phyloP scores from a whole-genome alignment of 106 monocot species.

The Posidonia australis region DNA sequence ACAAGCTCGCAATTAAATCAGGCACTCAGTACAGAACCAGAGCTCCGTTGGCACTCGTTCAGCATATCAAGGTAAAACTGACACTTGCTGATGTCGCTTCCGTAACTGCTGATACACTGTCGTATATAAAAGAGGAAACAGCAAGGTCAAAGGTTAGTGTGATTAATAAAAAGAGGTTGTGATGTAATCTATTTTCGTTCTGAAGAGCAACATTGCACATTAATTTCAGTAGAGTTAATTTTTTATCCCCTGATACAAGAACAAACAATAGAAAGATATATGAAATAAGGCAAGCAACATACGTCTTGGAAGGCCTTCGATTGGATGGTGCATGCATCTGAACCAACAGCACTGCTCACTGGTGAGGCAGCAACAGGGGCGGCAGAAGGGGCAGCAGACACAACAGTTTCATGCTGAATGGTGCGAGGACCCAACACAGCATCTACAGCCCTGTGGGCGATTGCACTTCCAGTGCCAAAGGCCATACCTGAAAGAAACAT shows the following conservation, averaged over 20 bases:
- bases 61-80: conserved; percentile 25
- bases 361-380: not conserved
- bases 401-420: conserved; percentile 29
- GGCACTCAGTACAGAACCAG: not conserved
- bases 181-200: too few relatives aligned
- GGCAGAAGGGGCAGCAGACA: conserved; percentile 5
- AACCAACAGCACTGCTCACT: not conserved
- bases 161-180: too few relatives aligned
- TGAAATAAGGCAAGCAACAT: not conserved
- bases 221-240: too few relatives aligned
- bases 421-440: conserved; percentile 18
- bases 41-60: conserved; percentile 17
- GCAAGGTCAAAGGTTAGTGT: too few relatives aligned
- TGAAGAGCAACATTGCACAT: too few relatives aligned
- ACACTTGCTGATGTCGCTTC: conserved; percentile 21
- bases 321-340: conserved; percentile 12
- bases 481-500: conserved; percentile 10
- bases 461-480: conserved; percentile 27
- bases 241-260: too few relatives aligned
- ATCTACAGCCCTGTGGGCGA: conserved; percentile 29
- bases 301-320: conserved; percentile 26
- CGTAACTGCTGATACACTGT: conserved; percentile 15
- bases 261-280: too few relatives aligned
- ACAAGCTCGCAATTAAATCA: not conserved
- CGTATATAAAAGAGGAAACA: not conserved